phyloP scores from a whole-genome alignment of 495 filamentous ascomycete species.

The Aspergillus panamensis region DNA sequence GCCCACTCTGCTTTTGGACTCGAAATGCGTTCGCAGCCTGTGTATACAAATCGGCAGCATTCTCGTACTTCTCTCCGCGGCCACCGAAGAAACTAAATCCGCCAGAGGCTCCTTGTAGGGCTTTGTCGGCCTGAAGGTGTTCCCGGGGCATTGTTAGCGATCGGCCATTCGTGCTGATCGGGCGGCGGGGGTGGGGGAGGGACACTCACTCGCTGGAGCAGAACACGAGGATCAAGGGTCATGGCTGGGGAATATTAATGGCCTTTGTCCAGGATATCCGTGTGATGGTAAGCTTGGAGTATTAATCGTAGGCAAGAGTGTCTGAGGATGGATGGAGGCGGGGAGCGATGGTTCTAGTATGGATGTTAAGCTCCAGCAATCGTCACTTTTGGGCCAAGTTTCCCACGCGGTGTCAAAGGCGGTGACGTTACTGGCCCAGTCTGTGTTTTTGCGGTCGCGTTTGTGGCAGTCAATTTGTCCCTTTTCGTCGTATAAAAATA shows the following conservation, averaged over 20 bases:
- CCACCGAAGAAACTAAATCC: conserved; percentile 78
- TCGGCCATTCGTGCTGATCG: conserved; percentile 24
- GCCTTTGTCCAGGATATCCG: neutral
- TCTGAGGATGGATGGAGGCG: neutral
- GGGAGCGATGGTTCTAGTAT: neutral
- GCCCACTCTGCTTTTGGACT: conserved; percentile 64
- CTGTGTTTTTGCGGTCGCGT: conserved; percentile 4
- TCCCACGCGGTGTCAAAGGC: neutral
- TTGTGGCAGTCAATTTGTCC: neutral
- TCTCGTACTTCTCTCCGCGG: conserved; percentile 76
- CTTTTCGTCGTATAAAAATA: neutral
- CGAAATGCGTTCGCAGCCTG: conserved; percentile 81
- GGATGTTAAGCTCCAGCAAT: neutral
- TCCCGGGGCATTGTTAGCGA: conserved; percentile 28
- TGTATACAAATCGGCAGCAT: conserved; percentile 74
- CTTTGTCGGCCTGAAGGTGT: conserved; percentile 71
- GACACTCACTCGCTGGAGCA: conserved; percentile 53
- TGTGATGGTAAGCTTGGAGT: neutral
- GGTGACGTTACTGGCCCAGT: neutral
- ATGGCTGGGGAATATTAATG: conserved; percentile 22
- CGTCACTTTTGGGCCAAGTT: conserved; percentile 13
- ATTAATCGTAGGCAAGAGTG: neutral
- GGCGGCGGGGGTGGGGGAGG: conserved; percentile 18
- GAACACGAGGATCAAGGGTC: conserved; percentile 53
- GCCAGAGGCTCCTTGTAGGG: conserved; percentile 60